phyloP scores from a whole-genome alignment of 1,139 yeast species.

The Barnettozyma hawaiiensis region DNA sequence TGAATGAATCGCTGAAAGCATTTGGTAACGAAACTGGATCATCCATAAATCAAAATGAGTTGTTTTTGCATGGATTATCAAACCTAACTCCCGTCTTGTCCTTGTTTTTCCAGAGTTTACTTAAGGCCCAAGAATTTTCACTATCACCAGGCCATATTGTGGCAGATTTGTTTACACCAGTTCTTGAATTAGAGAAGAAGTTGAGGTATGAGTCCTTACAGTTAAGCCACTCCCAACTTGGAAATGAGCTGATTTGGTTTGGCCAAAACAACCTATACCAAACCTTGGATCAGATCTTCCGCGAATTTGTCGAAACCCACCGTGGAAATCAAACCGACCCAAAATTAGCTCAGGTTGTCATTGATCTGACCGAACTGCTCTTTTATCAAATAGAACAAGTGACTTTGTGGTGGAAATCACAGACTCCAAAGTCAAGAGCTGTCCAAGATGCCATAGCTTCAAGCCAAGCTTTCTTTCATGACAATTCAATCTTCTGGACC shows the following conservation, averaged over 20 bases:
- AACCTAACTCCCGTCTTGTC: constrained; percentile 36
- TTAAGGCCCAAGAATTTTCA: constrained; percentile 27
- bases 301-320: constrained; percentile 21
- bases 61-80: constrained; percentile 29
- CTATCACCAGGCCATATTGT: constrained; percentile 32
- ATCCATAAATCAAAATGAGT: constrained; percentile 1
- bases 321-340: constrained; percentile 1
- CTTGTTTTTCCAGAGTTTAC: constrained; percentile 30
- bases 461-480: constrained; percentile 23
- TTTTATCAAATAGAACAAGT: constrained; percentile 33
- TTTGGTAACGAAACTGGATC: constrained; percentile 11
- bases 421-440: constrained; percentile 23
- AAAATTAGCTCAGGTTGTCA: constrained; percentile 19
- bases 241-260: constrained; percentile 33
- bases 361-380: constrained; percentile 30
- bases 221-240: constrained; percentile 24
- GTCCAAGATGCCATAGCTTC: constrained; percentile 20
- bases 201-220: constrained; percentile 30
- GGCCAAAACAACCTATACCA: constrained; percentile 23
- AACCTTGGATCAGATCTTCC: constrained; percentile 28
- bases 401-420: constrained; percentile 27
- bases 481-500: constrained; percentile 47
- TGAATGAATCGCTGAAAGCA: constrained; percentile 19
- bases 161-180: constrained; percentile 34
- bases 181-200: constrained; percentile 39